phyloP scores from a whole-genome alignment of 1,284 basidiomycete genomes.

The Agroathelia rolfsii region DNA sequence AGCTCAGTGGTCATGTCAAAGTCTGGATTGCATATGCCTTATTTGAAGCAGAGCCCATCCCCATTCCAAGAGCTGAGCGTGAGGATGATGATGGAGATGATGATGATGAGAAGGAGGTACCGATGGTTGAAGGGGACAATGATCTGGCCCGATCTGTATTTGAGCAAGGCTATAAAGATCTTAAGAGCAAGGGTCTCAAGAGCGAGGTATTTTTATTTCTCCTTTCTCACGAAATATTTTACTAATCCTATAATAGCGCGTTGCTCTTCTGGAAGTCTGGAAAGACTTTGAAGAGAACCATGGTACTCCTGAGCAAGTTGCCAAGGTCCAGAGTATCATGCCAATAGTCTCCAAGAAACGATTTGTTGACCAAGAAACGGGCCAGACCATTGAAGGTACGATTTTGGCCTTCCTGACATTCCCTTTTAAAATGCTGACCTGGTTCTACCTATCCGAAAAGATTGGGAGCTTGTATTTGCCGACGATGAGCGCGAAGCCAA shows the following conservation, averaged over 20 bases:
- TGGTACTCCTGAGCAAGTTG: slow-evolving; percentile 59
- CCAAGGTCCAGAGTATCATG: slow-evolving; percentile 82
- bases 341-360: slow-evolving; percentile 84
- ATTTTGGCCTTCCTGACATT: slow-evolving; percentile 1
- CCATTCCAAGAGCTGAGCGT: slow-evolving; percentile 51
- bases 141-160: slow-evolving; percentile 70
- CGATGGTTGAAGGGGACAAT: slow-evolving; percentile 62
- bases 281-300: slow-evolving; percentile 81
- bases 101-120: slow-evolving; percentile 45
- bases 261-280: slow-evolving; percentile 87
- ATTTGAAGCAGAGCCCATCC: slow-evolving; percentile 66
- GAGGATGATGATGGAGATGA: slow-evolving; percentile 75
- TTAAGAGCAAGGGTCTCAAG: slow-evolving; percentile 75
- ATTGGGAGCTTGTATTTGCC: slow-evolving; percentile 90
- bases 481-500: slow-evolving; percentile 92
- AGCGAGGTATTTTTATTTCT: slow-evolving; percentile 57
- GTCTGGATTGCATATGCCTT: slow-evolving; percentile 78
- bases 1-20: slow-evolving; percentile 90
- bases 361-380: slow-evolving; percentile 74
- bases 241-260: slow-evolving; percentile 47
- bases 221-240: slow-evolving; percentile 1
- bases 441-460: slow-evolving; percentile 27
- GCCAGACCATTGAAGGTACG: slow-evolving; percentile 77
- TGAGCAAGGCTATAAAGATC: slow-evolving; percentile 77
- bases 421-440: slow-evolving; percentile 1